phyloP scores from a whole-genome alignment of 495 filamentous ascomycete species.

The Neurospora sp. region DNA sequence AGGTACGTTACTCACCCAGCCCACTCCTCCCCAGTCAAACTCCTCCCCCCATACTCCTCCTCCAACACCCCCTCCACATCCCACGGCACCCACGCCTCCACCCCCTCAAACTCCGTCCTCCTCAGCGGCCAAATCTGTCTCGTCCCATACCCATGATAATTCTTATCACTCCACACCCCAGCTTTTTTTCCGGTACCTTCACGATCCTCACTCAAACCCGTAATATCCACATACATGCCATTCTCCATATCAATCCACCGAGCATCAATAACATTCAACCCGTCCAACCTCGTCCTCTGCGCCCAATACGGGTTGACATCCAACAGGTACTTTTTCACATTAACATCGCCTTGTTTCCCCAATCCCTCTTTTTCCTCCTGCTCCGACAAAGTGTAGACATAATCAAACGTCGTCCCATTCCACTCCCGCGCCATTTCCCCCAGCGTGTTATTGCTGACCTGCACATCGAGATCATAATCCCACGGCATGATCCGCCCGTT shows the following conservation, averaged over 20 bases:
- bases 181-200: constrained; percentile 19
- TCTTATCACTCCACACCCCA: constrained; percentile 73
- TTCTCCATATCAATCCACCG: constrained; percentile 70
- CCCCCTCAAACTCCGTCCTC: constrained; percentile 66
- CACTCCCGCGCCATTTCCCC: constrained; percentile 48
- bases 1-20: constrained; percentile 40
- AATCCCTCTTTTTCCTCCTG: background rate
- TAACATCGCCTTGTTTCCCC: background rate
- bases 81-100: constrained; percentile 65
- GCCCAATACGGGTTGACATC: constrained; percentile 66
- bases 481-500: constrained; percentile 75
- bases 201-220: constrained; percentile 63
- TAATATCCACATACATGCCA: constrained; percentile 82
- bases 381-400: constrained; percentile 25
- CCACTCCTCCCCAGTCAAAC: constrained; percentile 54
- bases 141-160: constrained; percentile 60
- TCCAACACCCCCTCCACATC: constrained; percentile 60
- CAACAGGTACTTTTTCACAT: constrained; percentile 47
- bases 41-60: constrained; percentile 62
- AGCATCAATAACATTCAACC: constrained; percentile 75
- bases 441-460: constrained; percentile 57
- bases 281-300: constrained; percentile 50
- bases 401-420: constrained; percentile 52
- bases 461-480: constrained; percentile 84
- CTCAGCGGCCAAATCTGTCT: constrained; percentile 70